Conservation (phyloP, 2,329 filamentous ascomycete genomes). For the Sporothrix mexicana region DNA sequence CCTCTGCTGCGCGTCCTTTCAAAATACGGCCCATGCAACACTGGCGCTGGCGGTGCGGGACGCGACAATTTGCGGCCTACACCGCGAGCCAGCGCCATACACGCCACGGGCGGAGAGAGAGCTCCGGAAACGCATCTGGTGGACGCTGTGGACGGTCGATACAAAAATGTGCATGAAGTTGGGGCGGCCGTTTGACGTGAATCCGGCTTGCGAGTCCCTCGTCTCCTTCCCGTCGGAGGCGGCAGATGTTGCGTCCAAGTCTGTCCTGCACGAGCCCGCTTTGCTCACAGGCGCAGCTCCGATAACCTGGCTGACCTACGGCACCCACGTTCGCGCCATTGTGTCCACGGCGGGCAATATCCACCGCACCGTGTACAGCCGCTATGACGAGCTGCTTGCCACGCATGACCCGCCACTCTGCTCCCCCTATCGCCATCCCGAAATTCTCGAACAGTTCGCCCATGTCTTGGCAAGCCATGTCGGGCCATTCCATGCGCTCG, state of each 20-base stretch:
- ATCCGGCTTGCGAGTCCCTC: slow-evolving; percentile 44
- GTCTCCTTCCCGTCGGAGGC: slow-evolving; percentile 48
- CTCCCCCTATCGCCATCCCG: slow-evolving; percentile 22
- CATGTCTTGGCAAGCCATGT: neutral
- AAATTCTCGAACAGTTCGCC: slow-evolving; percentile 29
- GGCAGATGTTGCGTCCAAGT: slow-evolving; percentile 40
- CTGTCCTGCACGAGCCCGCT: slow-evolving; percentile 14
- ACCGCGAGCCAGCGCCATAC: slow-evolving; percentile 51
- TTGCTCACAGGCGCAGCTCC: neutral
- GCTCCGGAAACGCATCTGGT: slow-evolving; percentile 59
- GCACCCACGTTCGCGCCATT: slow-evolving; percentile 46
- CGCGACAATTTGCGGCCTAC: slow-evolving; percentile 55
- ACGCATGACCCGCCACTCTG: neutral
- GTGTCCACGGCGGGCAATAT: slow-evolving; percentile 43
- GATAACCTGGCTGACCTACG: slow-evolving; percentile 49
- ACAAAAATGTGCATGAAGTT: slow-evolving; percentile 54
- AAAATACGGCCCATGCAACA: slow-evolving; percentile 54
- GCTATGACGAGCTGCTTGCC: slow-evolving; percentile 15
- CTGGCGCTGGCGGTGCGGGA: slow-evolving; percentile 51
- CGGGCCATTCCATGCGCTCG: slow-evolving; percentile 15
- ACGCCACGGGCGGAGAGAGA: slow-evolving; percentile 48
- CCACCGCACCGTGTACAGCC: slow-evolving; percentile 38
- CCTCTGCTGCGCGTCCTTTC: slow-evolving; percentile 54
- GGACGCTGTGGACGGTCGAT: slow-evolving; percentile 56
- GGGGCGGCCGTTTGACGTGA: slow-evolving; percentile 51